Base-by-base conservation (phyloP, 2,329 filamentous ascomycete species). In the Dichotomopilus funicola region DNA sequence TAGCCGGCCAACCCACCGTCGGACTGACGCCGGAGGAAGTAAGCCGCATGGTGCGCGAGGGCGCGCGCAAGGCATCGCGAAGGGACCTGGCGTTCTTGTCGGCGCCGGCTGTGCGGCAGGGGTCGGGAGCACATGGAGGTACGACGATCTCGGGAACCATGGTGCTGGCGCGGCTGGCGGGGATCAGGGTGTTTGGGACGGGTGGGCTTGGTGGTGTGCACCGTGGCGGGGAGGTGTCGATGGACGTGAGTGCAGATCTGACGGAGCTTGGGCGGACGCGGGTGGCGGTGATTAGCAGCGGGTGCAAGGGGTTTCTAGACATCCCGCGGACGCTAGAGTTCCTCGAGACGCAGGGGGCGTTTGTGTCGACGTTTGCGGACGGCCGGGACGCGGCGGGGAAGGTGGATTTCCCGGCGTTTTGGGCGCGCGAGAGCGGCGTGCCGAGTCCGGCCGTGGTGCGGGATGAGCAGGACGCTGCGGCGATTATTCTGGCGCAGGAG, bases 271-370 rank as follows among this genome's bases (percentile, higher is more conserved):
- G 94, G 12, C 81, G 91, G 56, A 96, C 91, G 6, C 83, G 89
- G 9, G 86, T 99, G 51, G 87, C 91, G 33, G 91, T 99, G 2
- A 78, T 99, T 51, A 88, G 87, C 70, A 90, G 88, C 61, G 94
- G 94, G 11, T 95, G 90, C 74, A 99, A 99, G 74, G 94, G 92
- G 59, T 97, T 99, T 70, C 78, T 99, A 40, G 94, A 99, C 67
- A 91, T 96, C 57, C 85, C 88, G 2, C 80, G 89, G 51, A 99
- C 94, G 0, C 78, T 99, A 5, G 94, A 99, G 73, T 79, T 78
- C 63, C 75, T 86, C 19, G 83, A 86, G 69, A 86, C 83, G 0
- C 82, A 86, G 67, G 88, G 88, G 8, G 91, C 90, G 27, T 80
- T 86, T 40, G 91, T 96, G 1, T 88, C 85, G 3, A 97, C 94